Evolutionary conservation across 805 yeast genomes (phyloP).

Genomic region (Ogataea ganodermae): DNA sequence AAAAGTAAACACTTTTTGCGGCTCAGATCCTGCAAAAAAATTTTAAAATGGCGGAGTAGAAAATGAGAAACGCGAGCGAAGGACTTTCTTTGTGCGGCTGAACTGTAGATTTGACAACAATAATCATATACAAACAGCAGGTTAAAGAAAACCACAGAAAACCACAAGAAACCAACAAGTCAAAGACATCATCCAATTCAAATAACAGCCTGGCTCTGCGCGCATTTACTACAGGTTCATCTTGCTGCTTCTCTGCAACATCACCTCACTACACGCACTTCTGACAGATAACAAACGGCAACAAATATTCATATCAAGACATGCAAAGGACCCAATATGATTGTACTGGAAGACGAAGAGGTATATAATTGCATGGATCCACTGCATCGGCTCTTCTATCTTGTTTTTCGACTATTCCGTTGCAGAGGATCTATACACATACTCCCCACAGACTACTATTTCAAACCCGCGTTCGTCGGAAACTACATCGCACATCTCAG

Average conservation of each 20-base stretch:
- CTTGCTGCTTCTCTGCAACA: constrained; percentile 14
- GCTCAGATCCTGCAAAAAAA: constrained; percentile 1
- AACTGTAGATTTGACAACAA: neutral
- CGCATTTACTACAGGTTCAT: constrained; percentile 14
- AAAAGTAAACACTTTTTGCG: constrained; percentile 5
- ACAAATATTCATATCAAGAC: constrained; percentile 3
- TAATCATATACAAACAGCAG: neutral
- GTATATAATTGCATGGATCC: constrained; percentile 20
- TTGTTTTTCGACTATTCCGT: constrained; percentile 15
- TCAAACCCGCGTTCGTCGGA: constrained; percentile 8
- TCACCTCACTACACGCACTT: neutral
- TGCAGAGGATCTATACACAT: constrained; percentile 21
- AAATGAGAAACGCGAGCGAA: constrained; percentile 3
- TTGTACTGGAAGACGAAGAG: constrained; percentile 28
- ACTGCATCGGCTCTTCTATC: constrained; percentile 16
- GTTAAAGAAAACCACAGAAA: too few relatives aligned
- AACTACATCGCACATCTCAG: constrained; percentile 22
- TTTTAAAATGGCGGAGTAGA: constrained; percentile 1
- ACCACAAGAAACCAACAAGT: neutral
- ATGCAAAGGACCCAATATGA: constrained; percentile 13
- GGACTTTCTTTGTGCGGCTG: constrained; percentile 4
- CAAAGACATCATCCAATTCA: too few relatives aligned
- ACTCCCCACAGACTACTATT: constrained; percentile 7
- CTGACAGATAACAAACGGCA: constrained; percentile 3
- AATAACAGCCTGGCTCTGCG: neutral